These are phyloP conservation scores for Leavenworthia alabamica DNA, from an alignment of 345 rosid genomes.

Conservation along the genomic window DNA sequence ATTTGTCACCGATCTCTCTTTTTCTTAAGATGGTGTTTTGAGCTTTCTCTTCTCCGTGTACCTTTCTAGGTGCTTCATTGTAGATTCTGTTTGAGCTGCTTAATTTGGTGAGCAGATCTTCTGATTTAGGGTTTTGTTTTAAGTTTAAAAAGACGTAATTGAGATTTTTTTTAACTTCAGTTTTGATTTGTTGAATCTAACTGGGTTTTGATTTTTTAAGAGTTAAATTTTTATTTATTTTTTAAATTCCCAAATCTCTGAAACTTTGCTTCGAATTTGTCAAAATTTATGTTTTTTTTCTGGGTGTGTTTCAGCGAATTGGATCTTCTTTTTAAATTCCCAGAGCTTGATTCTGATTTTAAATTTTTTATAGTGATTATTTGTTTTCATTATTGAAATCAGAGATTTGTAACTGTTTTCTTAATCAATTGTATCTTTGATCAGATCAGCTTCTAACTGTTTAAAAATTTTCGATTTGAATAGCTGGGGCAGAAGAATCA, in stretches of 20 bases:
- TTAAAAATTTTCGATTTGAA: neutral
- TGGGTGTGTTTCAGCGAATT: neutral
- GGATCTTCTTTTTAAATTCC: slow-evolving; percentile 13
- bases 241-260: neutral
- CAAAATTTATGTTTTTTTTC: neutral
- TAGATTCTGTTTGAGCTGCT: slow-evolving; percentile 7
- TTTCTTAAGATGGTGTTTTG: neutral
- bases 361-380: neutral
- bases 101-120: slow-evolving; percentile 38
- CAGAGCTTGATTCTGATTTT: slow-evolving; percentile 4
- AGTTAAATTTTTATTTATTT: neutral
- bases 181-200: slow-evolving; percentile 10
- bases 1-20: slow-evolving; percentile 7
- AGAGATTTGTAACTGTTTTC: neutral
- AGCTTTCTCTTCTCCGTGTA: slow-evolving; percentile 11
- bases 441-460: slow-evolving; percentile 12
- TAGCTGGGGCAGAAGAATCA: slow-evolving; percentile 26
- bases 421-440: neutral
- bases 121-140: slow-evolving; percentile 42
- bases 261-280: neutral
- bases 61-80: neutral
- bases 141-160: neutral
- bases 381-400: neutral
- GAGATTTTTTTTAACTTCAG: slow-evolving; percentile 8
- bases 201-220: neutral